Evolutionary conservation across 129 eudicot genomes (phyloP), one percentile per base, ranked within the genome.

Genomic region (Saussurea involucrata): DNA sequence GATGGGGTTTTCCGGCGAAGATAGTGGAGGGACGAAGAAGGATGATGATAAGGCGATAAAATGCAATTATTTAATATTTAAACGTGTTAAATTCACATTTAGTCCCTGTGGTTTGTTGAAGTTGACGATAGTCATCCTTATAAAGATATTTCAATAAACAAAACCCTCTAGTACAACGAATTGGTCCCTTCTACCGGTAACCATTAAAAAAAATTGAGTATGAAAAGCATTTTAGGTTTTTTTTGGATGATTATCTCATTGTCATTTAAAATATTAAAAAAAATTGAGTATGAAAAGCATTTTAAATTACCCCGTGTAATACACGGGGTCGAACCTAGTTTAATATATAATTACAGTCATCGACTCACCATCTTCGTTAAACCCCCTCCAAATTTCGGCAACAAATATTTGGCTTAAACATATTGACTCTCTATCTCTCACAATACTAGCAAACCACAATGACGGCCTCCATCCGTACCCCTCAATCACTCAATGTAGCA

Each of bases 1-100:
- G 44, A 15, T 40, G 27, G 63, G 79, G 63, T 18, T 22, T 83
- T 20, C 95, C 95, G 91, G 91, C 85, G 80, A 65, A 81, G 82
- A 64, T 6, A 37, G 72, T 72, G 83, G 86, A 72, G 73, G 73
- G 36, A 36, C 32, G 78, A 81, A 77, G 76, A 86, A 36, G 83
- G 7, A 66, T 73, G 78, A 72, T 66, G 74, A 77, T 66, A 83
- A 77, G 82, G 29, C 53, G 74, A 82, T 76, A 82, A 25, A 64
- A 32, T 36, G 76, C 29, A 5, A 22, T 57, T 66, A n/a, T 79
- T 44, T 8, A 31, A n/a, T 72, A 53, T 53, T 53, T 53, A 53
- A 5, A 53, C 4, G 61, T 17, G 61, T n/a, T 53, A 6, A 53
- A 53, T 53, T 18, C 22, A n/a, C 4, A 53, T 53, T 53, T 53